These are phyloP conservation scores for Nakazawaea pomicola DNA, from an alignment of 805 yeast genomes.

Conservation along the genomic window DNA sequence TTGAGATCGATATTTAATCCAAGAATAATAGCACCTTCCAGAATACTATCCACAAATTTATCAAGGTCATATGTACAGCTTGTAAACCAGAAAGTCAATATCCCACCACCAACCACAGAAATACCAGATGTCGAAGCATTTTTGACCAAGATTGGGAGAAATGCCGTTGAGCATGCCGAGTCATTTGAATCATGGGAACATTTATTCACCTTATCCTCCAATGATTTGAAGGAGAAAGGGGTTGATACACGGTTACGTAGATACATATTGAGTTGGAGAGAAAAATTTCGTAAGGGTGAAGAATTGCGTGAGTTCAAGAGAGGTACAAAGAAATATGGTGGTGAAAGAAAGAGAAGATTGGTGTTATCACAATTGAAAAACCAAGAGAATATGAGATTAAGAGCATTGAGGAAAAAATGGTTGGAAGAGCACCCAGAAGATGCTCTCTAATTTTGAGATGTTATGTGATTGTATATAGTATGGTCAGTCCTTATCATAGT, in stretches of 20 bases:
- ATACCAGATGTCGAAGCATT: slow-evolving; percentile 73
- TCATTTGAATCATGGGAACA: slow-evolving; percentile 69
- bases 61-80: slow-evolving; percentile 4
- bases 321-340: slow-evolving; percentile 76
- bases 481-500: too few species aligned
- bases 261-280: slow-evolving; percentile 69
- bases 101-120: slow-evolving; percentile 46
- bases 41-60: not conserved
- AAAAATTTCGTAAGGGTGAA: slow-evolving; percentile 56
- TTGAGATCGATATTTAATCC: slow-evolving; percentile 2
- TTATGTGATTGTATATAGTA: too few species aligned
- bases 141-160: slow-evolving; percentile 74
- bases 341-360: slow-evolving; percentile 76
- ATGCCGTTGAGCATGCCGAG: slow-evolving; percentile 60
- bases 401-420: slow-evolving; percentile 25
- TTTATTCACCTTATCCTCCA: slow-evolving; percentile 52
- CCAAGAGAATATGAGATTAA: slow-evolving; percentile 40
- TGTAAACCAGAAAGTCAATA: slow-evolving; percentile 4
- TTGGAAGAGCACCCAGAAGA: slow-evolving; percentile 13
- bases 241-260: slow-evolving; percentile 67
- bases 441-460: slow-evolving; percentile 9
- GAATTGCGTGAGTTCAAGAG: slow-evolving; percentile 47
- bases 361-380: slow-evolving; percentile 56
- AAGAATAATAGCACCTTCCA: not conserved
- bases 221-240: slow-evolving; percentile 67